Percentiles rank a stretch among this genome's conserved stretches.
These are phyloP conservation scores for Globisporangium lucens DNA, from an alignment of 352 stramenopile species.

Conservation along the genomic window DNA sequence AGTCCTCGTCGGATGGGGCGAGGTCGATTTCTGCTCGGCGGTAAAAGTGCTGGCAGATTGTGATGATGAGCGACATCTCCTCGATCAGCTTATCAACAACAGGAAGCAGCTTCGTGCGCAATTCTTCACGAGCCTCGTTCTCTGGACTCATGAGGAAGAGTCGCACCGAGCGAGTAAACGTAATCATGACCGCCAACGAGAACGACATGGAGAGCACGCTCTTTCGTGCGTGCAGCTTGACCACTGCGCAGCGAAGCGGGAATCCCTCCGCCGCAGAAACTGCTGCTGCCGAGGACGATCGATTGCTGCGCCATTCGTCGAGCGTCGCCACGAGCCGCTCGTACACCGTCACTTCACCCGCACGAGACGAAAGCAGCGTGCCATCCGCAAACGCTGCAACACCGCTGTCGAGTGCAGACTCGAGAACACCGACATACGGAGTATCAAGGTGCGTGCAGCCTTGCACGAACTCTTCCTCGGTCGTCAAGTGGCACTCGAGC, in stretches of 20 bases:
- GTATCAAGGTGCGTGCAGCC: constrained; percentile 44
- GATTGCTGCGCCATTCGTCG: constrained; percentile 53
- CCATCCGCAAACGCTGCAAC: constrained; percentile 58
- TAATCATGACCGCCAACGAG: constrained; percentile 56
- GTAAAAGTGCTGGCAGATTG: constrained; percentile 56
- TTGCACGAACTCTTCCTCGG: constrained; percentile 54
- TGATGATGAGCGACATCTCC: constrained; percentile 42
- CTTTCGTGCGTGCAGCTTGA: constrained; percentile 60
- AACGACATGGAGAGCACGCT: constrained; percentile 53
- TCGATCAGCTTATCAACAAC: constrained; percentile 42
- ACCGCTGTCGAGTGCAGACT: constrained; percentile 53
- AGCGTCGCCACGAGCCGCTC: constrained; percentile 49
- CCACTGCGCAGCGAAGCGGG: constrained; percentile 44
- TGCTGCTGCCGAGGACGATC: constrained; percentile 17
- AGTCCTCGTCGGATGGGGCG: constrained; percentile 57
- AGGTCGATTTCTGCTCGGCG: constrained; percentile 70
- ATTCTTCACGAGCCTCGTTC: constrained; percentile 23
- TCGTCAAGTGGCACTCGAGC: constrained; percentile 71
- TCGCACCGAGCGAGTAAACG: constrained; percentile 34
- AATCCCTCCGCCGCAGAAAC: constrained; percentile 40
- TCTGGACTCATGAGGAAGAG: constrained; percentile 26
- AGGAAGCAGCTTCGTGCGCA: constrained; percentile 30
- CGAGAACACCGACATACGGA: constrained; percentile 36
- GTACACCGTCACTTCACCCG: constrained; percentile 41
- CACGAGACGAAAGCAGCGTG: constrained; percentile 39